phyloP scores from a whole-genome alignment of 139 green algal species.

The Nannochloris sp. region DNA sequence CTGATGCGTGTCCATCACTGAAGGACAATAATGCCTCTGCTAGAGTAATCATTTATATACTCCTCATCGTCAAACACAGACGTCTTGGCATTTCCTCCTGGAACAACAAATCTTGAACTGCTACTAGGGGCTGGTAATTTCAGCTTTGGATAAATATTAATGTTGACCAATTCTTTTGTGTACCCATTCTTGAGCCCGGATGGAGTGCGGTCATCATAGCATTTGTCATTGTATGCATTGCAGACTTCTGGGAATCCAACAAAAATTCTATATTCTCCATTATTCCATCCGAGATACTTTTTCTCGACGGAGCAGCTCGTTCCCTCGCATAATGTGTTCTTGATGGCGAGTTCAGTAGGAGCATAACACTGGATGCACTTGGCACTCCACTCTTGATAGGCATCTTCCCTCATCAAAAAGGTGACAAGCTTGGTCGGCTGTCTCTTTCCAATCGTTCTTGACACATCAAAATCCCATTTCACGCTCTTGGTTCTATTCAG shows the following conservation, averaged over 20 bases:
- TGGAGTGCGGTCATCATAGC: background rate
- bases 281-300: background rate
- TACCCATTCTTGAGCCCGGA: background rate
- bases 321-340: background rate
- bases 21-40: too few species aligned
- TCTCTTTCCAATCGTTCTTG: background rate
- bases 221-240: slow-evolving; percentile 1
- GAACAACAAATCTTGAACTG: background rate
- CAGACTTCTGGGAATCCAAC: background rate
- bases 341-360: slow-evolving; percentile 1
- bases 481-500: background rate
- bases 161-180: background rate
- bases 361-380: background rate
- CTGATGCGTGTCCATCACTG: too few species aligned
- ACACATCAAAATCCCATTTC: background rate
- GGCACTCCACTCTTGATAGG: background rate
- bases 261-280: background rate
- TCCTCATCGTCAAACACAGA: background rate
- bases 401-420: slow-evolving; percentile 8
- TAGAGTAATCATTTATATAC: background rate
- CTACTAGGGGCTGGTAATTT: background rate
- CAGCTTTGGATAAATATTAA: slow-evolving; percentile 3
- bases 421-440: background rate
- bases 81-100: background rate
- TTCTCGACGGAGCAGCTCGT: background rate